These are phyloP conservation scores for Gomphus bonarii DNA, from an alignment of 1,284 basidiomycete species.

Conservation along the genomic window DNA sequence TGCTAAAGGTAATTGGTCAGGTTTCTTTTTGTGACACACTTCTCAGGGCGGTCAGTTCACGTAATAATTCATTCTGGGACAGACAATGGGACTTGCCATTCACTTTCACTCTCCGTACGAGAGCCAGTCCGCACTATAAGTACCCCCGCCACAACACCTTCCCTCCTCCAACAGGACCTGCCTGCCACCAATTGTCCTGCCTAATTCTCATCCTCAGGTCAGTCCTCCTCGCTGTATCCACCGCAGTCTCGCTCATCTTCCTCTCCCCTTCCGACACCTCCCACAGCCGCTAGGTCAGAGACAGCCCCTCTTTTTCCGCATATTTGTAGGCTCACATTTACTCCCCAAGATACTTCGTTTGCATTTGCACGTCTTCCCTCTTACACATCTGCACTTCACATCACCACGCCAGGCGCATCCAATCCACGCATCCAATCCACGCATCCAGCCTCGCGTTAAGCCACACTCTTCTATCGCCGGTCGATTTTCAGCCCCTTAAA, in stretches of 20 bases:
- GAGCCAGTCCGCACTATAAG: conserved; percentile 20
- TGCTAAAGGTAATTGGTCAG: no score
- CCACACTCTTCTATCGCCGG: conserved; percentile 10
- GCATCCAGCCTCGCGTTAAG: conserved; percentile 8
- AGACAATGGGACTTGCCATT: conserved; percentile 6
- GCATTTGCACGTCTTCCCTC: conserved; percentile 12
- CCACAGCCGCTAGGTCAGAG: conserved; percentile 26
- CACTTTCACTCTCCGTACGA: neutral
- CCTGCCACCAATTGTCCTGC: conserved; percentile 22
- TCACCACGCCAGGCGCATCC: conserved; percentile 1
- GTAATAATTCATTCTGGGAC: neutral
- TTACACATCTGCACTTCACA: conserved; percentile 3
- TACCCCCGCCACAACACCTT: conserved; percentile 16
- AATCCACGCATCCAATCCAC: neutral
- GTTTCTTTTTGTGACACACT: neutral
- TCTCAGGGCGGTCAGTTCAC: neutral
- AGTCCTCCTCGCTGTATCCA: conserved; percentile 16
- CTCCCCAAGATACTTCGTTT: conserved; percentile 17
- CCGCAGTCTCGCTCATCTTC: conserved; percentile 4
- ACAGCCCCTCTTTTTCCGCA: conserved; percentile 14
- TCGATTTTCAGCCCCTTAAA: conserved; percentile 9
- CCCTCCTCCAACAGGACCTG: conserved; percentile 24
- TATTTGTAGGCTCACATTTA: conserved; percentile 9
- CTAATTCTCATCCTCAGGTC: conserved; percentile 21
- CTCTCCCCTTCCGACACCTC: conserved; percentile 3